Base-by-base conservation (phyloP, 257 asterid genomes). In the Salvia miltiorrhiza region DNA sequence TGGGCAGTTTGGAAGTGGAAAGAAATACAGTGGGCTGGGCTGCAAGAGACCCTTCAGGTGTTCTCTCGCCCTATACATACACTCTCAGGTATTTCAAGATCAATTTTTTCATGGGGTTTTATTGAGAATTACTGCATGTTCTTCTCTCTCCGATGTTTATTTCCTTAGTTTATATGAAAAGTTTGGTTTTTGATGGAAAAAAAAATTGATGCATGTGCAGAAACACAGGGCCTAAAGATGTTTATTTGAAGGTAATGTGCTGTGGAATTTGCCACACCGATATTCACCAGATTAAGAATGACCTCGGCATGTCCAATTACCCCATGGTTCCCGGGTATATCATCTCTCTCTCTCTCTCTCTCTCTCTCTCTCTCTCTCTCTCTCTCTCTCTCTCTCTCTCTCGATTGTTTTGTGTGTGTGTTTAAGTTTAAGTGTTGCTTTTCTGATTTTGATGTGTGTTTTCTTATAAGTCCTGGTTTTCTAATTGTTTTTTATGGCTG, bases 321-420 rank as follows among this genome's bases (percentile, higher is more conserved):
- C 97, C 97, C 69, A 87, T 93, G 96, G 98, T 93, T 76, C 98
- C 98, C 1, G 98, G 98, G 98, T 93, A 93, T 2, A 5, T 6
- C 4, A n/a, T 30, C 62, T 16, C 14, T 45, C 26, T 5, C 14
- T 53, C 59, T 72, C 57, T 43, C 32, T 54, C 21, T n/a, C 40
- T 54, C 19, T 49, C 37, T 8, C 19, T 52, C 63, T 70, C 61
- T 33, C 24, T 60, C 13, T 24, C 24, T 32, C 16, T 30, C 35
- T 30, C 35, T n/a, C n/a, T n/a, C n/a, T n/a, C n/a, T n/a, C n/a
- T n/a, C n/a, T n/a, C n/a, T n/a, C n/a, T n/a, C n/a, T n/a, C n/a
- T n/a, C n/a, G n/a, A n/a, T 8, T 8, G 9, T 8, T 37, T 11
- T 37, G 43, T 37, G 12, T 37, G 43, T 37, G 43, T 37, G 12